phyloP scores from a whole-genome alignment of 257 asterid species.

The Solanum verrucosum region DNA sequence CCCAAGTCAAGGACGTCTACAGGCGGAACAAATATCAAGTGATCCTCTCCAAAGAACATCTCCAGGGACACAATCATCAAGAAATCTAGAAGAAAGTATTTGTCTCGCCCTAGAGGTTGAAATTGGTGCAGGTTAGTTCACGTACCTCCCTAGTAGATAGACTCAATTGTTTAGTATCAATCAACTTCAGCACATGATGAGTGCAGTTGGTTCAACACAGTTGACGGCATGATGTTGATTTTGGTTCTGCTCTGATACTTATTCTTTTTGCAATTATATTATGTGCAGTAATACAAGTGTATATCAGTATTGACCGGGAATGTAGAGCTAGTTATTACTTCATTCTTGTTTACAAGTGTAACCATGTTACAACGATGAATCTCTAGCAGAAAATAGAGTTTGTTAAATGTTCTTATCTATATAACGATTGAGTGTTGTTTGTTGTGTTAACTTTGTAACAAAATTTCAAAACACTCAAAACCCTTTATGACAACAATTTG shows the following conservation, averaged over 20 bases:
- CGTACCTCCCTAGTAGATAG: too few species aligned
- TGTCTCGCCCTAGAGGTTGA: too few species aligned
- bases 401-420: not conserved
- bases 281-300: not conserved
- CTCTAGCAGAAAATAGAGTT: not conserved
- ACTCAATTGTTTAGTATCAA: too few species aligned
- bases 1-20: too few species aligned
- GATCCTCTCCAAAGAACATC: too few species aligned
- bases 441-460: not conserved
- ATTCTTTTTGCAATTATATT: not conserved
- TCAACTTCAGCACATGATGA: conserved; percentile 66
- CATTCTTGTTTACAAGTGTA: not conserved
- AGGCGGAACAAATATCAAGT: too few species aligned
- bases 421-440: not conserved
- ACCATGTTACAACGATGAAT: not conserved
- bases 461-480: not conserved
- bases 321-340: not conserved
- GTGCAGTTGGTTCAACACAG: conserved; percentile 36
- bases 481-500: not conserved
- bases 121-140: too few species aligned
- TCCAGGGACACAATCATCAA: too few species aligned
- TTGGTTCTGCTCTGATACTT: not conserved
- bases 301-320: not conserved
- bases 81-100: too few species aligned
- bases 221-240: conserved; percentile 35